Percentiles rank a stretch among this genome's conserved stretches.
phyloP scores from a whole-genome alignment of 495 filamentous ascomycete genomes.

The Choiromyces venosus region DNA sequence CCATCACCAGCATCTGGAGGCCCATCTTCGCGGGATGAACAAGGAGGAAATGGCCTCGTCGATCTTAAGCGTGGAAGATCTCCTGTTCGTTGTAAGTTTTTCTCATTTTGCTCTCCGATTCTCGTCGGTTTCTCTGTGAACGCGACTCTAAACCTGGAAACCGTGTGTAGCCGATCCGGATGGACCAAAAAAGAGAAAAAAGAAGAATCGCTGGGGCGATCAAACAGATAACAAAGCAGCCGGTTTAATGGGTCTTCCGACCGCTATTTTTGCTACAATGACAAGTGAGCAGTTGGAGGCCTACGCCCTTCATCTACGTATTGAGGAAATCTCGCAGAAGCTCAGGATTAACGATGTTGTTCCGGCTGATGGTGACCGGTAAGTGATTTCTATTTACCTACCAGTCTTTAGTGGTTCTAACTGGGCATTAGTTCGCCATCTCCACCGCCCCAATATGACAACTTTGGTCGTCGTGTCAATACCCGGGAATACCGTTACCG shows the following conservation, averaged over 20 bases:
- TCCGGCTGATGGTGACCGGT: conserved; percentile 90
- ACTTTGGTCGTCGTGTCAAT: conserved; percentile 96
- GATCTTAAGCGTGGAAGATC: conserved; percentile 40
- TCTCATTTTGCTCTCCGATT: background rate
- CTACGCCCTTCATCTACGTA: conserved; percentile 88
- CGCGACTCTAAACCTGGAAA: background rate
- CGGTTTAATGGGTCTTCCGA: conserved; percentile 93
- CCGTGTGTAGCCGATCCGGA: conserved; percentile 33
- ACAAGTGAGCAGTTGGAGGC: conserved; percentile 96
- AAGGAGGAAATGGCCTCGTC: conserved; percentile 14
- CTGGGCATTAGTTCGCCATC: conserved; percentile 69
- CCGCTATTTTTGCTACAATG: conserved; percentile 93
- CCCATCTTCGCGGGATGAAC: conserved; percentile 20
- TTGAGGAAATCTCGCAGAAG: conserved; percentile 98
- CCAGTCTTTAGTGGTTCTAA: conserved; percentile 13
- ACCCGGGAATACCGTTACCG: conserved; percentile 96
- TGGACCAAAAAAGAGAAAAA: conserved; percentile 63
- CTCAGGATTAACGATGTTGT: conserved; percentile 97
- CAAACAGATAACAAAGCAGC: conserved; percentile 95
- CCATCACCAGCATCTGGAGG: conserved; percentile 28
- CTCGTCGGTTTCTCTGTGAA: background rate
- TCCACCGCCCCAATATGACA: conserved; percentile 94
- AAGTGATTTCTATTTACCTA: conserved; percentile 41
- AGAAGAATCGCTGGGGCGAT: conserved; percentile 96
- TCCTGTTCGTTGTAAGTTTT: conserved; percentile 36